Conservation (phyloP, 2,329 filamentous ascomycete species). For the Fusarium oligoseptatum region DNA sequence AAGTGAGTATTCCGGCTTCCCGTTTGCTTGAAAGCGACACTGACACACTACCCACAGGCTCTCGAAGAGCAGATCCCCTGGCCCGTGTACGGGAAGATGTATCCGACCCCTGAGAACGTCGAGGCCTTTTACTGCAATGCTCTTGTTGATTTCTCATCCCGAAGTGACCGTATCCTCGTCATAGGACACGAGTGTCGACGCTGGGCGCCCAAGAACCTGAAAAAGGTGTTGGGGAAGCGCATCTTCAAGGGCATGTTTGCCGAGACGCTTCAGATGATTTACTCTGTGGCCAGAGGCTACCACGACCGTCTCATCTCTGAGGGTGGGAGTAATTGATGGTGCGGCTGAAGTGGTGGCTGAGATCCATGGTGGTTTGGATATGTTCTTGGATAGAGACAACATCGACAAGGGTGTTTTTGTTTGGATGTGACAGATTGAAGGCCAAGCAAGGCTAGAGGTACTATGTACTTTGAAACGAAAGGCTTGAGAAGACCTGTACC, state of each 20-base stretch:
- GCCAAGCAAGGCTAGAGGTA: neutral
- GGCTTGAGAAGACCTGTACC: neutral
- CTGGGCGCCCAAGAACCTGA: constrained; percentile 1
- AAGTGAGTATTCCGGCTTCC: neutral
- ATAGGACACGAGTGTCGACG: neutral
- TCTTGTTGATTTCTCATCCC: neutral
- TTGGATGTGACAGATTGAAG: neutral
- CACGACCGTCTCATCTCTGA: neutral
- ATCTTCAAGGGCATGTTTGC: constrained; percentile 2
- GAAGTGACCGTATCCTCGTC: neutral
- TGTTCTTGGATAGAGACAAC: neutral
- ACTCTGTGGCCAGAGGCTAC: neutral
- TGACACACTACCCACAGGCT: neutral
- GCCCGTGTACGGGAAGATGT: neutral
- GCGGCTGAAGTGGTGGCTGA: neutral
- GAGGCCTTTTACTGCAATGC: neutral
- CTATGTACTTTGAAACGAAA: neutral
- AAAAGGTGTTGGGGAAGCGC: neutral
- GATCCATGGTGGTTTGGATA: neutral
- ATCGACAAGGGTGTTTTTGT: neutral
- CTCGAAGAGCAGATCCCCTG: constrained; percentile 16
- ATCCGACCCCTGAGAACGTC: neutral
- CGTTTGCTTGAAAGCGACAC: neutral
- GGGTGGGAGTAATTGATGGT: neutral
- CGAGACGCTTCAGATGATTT: neutral